These are phyloP conservation scores for Cenchrus purpureus DNA, from an alignment of 176 grass and related monocot species.

Conservation along the genomic window DNA sequence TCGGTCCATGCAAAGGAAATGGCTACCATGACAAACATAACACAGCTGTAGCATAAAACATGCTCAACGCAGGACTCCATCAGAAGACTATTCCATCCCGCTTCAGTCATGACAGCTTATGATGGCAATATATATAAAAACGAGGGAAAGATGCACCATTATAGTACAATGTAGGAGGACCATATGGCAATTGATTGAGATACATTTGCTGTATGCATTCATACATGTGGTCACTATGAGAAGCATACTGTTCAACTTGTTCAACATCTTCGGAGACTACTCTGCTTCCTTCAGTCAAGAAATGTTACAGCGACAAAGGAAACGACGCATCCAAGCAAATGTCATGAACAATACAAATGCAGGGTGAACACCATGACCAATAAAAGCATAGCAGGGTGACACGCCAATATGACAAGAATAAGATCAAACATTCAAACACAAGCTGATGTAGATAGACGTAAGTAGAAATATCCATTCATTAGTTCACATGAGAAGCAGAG, in stretches of 20 bases:
- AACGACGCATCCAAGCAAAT: not conserved
- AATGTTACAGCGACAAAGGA: not conserved
- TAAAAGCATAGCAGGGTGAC: not conserved
- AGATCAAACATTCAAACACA: not conserved
- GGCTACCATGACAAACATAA: not conserved
- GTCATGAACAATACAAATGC: not conserved
- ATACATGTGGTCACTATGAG: not conserved
- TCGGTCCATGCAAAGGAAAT: no score
- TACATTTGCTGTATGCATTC: not conserved
- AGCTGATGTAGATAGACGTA: no score
- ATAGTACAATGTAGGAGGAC: not conserved
- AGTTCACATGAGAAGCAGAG: no score
- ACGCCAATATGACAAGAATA: not conserved
- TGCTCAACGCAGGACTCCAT: not conserved
- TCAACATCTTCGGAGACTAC: not conserved
- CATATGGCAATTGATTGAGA: not conserved
- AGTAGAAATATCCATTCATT: no score
- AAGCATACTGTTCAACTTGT: not conserved
- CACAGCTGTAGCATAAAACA: not conserved
- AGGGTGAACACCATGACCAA: no score
- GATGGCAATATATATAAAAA: no score
- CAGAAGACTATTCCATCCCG: no score
- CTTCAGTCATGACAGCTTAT: no score
- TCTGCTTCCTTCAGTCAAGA: not conserved
- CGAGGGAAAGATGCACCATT: not conserved